phyloP scores from a whole-genome alignment of 2,329 filamentous ascomycete species.

The Venturia carpophila region DNA sequence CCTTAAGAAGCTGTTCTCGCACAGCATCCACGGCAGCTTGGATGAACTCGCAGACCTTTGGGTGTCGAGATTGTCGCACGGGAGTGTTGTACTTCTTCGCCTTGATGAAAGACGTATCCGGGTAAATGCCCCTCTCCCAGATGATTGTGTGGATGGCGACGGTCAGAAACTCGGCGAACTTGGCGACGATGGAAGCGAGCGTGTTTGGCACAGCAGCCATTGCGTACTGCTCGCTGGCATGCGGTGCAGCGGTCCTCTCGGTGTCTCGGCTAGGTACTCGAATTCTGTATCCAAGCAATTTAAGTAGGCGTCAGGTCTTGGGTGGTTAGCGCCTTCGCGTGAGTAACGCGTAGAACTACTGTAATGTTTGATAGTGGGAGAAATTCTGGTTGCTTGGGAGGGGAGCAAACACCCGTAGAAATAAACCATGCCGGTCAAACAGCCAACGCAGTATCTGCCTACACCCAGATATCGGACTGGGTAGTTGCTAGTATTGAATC shows the following conservation, averaged over 20 bases:
- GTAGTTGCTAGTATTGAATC: background rate
- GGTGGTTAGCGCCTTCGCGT: background rate
- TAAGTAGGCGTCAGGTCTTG: background rate
- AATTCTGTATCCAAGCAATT: background rate
- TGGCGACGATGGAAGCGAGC: conserved; percentile 53
- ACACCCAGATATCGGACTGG: background rate
- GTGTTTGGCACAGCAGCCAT: conserved; percentile 23
- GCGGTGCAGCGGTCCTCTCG: background rate
- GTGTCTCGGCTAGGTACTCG: background rate
- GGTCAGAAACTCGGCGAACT: conserved; percentile 73
- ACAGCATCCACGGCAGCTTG: conserved; percentile 69
- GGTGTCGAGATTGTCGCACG: conserved; percentile 78
- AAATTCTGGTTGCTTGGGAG: background rate
- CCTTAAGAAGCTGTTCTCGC: conserved; percentile 55
- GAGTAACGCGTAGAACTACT: background rate
- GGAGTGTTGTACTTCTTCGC: conserved; percentile 75
- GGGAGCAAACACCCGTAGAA: background rate
- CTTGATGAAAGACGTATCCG: conserved; percentile 65
- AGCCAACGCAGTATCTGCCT: background rate
- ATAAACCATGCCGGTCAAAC: background rate
- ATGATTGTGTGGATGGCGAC: conserved; percentile 80
- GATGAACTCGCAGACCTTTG: conserved; percentile 78
- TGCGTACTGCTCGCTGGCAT: background rate
- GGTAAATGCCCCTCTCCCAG: conserved; percentile 75
- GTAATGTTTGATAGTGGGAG: background rate